Conservation (phyloP, 371 early-diverging fungal genomes). For the Mucor saturninus region DNA sequence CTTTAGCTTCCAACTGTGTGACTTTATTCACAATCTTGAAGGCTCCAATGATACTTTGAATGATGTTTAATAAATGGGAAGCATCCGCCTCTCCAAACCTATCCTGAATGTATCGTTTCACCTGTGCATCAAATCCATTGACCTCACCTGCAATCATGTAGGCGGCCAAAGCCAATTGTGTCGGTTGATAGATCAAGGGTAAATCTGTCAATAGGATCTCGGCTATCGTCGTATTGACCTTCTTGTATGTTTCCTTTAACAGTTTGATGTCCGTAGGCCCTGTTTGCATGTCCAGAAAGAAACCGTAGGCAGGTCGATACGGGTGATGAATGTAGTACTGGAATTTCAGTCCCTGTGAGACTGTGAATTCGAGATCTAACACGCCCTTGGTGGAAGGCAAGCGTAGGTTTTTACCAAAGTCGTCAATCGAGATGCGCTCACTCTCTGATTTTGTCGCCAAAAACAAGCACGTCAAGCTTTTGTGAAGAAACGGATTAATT, state of each 20-base stretch:
- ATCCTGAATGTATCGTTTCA: constrained; percentile 37
- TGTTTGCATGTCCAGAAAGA: constrained; percentile 79
- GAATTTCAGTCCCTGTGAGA: constrained; percentile 83
- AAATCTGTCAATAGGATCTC: constrained; percentile 77
- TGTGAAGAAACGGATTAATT: not conserved
- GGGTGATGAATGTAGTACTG: constrained; percentile 87
- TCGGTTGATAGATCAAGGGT: constrained; percentile 78
- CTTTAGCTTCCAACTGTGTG: constrained; percentile 52
- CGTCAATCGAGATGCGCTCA: constrained; percentile 73
- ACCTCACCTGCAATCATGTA: constrained; percentile 69
- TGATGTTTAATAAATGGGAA: constrained; percentile 35
- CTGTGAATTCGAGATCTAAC: constrained; percentile 74
- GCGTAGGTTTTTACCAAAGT: constrained; percentile 60
- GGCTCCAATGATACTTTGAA: constrained; percentile 50
- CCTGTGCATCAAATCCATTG: constrained; percentile 49
- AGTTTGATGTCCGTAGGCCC: constrained; percentile 41
- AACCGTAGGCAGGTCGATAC: constrained; percentile 81
- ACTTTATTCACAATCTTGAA: constrained; percentile 44
- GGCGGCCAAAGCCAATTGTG: constrained; percentile 86
- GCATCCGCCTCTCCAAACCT: constrained; percentile 43
- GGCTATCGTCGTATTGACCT: constrained; percentile 50
- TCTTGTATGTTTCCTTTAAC: constrained; percentile 65
- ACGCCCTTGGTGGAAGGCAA: constrained; percentile 42
- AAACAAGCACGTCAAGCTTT: constrained; percentile 82
- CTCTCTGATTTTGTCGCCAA: constrained; percentile 89